phyloP scores from a whole-genome alignment of 768 basidiomycete species.

The Multifurca ochricompacta region DNA sequence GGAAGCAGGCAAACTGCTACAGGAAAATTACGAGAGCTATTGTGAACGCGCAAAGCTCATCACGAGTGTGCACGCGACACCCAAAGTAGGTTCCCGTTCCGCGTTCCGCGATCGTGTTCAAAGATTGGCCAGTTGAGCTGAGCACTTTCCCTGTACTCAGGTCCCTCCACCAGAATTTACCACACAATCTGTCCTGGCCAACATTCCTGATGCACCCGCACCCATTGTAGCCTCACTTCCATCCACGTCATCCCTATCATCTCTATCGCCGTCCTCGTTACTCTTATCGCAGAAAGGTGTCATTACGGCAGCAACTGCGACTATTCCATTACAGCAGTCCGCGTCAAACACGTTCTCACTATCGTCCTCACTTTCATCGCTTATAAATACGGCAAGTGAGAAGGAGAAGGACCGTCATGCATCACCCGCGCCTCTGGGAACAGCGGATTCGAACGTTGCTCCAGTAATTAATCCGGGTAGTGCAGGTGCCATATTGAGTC shows the following conservation, averaged over 20 bases:
- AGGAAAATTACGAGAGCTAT: slow-evolving; percentile 87
- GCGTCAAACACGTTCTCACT: slow-evolving; percentile 35
- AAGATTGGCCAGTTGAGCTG: background rate
- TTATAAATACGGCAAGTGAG: slow-evolving; percentile 23
- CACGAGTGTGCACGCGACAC: slow-evolving; percentile 86
- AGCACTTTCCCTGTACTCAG: slow-evolving; percentile 14
- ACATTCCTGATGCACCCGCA: slow-evolving; percentile 27
- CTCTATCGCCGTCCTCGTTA: slow-evolving; percentile 27
- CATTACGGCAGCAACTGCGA: slow-evolving; percentile 26
- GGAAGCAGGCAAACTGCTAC: slow-evolving; percentile 85
- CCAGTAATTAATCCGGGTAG: slow-evolving; percentile 10
- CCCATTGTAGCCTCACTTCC: slow-evolving; percentile 25
- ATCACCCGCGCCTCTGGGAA: slow-evolving; percentile 63
- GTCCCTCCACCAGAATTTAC: slow-evolving; percentile 58
- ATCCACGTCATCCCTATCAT: slow-evolving; percentile 27
- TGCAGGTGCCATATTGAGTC: slow-evolving; percentile 26
- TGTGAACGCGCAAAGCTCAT: slow-evolving; percentile 81
- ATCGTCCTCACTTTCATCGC: slow-evolving; percentile 26
- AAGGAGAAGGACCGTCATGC: slow-evolving; percentile 50
- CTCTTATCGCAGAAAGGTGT: slow-evolving; percentile 23
- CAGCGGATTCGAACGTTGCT: slow-evolving; percentile 60
- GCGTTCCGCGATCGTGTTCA: background rate
- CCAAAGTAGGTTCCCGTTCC: slow-evolving; percentile 48
- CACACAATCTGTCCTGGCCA: slow-evolving; percentile 24
- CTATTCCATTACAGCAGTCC: slow-evolving; percentile 35